phyloP scores from a whole-genome alignment of 129 eudicot genomes.

The Gnaphalium uliginosum region DNA sequence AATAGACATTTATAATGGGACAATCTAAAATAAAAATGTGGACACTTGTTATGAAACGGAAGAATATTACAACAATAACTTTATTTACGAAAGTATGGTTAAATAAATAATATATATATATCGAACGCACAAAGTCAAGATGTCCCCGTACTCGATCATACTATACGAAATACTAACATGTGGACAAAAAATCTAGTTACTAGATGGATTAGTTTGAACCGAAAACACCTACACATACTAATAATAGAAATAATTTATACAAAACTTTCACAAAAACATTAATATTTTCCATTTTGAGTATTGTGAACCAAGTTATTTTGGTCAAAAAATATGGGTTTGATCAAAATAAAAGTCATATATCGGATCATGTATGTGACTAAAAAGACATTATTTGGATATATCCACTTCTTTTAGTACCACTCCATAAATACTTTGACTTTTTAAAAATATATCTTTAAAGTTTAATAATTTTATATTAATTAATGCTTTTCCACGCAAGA shows the following conservation, averaged over 20 bases:
- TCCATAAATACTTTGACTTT: neutral
- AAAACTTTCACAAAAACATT: slow-evolving; percentile 2
- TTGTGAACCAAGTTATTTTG: neutral
- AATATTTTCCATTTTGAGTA: neutral
- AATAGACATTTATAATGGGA: too few relatives aligned
- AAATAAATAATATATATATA: too few relatives aligned
- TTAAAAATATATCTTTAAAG: neutral
- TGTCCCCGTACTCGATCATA: neutral
- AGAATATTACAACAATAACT: too few relatives aligned
- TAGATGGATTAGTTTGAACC: slow-evolving; percentile 13
- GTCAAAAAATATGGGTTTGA: slow-evolving; percentile 30
- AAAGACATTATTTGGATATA: slow-evolving; percentile 26
- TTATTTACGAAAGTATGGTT: neutral
- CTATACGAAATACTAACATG: neutral
- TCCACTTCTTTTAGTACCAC: slow-evolving; percentile 1
- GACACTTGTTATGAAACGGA: too few relatives aligned
- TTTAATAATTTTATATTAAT: slow-evolving; percentile 1
- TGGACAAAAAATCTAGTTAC: slow-evolving; percentile 11
- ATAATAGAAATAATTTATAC: slow-evolving; percentile 10
- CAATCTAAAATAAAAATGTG: too few relatives aligned
- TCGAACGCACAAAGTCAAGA: neutral
- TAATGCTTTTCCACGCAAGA: too few relatives aligned
- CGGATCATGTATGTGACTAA: slow-evolving; percentile 17
- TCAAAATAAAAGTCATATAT: slow-evolving; percentile 2
- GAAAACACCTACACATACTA: slow-evolving; percentile 29